Evolutionary conservation across 371 early-diverging fungal genomes (phyloP), one percentile per base, ranked within the genome.

Genomic region (Batkoa obscura): DNA sequence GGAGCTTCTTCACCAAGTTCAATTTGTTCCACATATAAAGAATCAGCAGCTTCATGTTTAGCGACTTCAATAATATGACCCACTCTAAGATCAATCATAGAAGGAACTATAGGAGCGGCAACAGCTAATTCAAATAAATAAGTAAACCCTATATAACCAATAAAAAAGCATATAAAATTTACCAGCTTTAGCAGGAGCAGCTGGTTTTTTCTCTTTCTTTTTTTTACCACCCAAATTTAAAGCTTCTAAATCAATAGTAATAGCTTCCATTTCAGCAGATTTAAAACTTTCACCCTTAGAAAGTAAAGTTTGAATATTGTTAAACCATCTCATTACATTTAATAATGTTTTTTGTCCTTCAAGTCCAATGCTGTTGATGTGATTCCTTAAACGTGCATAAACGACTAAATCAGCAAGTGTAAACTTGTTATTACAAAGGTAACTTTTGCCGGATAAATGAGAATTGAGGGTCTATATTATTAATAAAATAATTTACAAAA

Each of bases 11-110:
- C 94, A 58, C 94, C 94, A 34, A 80, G 60, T 61, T 95, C 94
- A 58, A 96, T 88, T 59, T 84, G 72, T 71, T 96, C 97, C 31
- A 96, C 91, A 59, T 94, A 94, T 34, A 96, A 74, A 2, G 87
- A 71, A 60, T 94, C 94, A 10, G 94, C 94, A 59, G 85, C 90
- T 32, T 87, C 87, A 67, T 96, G 97, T 68, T 83, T 83, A 66
- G 81, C 73, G 55, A 81, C 88, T 13, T 73, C 69, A 56, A 86
- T 62, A 55, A 96, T 88, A 58, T 75, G 77, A 55, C 95, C 97
- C 50, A 96, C 93, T 45, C 90, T 84, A 56, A 96, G 77, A 68
- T 96, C 93, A 48, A 95, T 73, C 67, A 88, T 74, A 42, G 90
- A 83, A 15, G 85, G 86, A 55, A 75, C 75, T 13, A 23, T 23